Evolutionary conservation across 495 filamentous ascomycete species (phyloP), one percentile per base, ranked within the genome.

Genomic region (Neurospora sp.): DNA sequence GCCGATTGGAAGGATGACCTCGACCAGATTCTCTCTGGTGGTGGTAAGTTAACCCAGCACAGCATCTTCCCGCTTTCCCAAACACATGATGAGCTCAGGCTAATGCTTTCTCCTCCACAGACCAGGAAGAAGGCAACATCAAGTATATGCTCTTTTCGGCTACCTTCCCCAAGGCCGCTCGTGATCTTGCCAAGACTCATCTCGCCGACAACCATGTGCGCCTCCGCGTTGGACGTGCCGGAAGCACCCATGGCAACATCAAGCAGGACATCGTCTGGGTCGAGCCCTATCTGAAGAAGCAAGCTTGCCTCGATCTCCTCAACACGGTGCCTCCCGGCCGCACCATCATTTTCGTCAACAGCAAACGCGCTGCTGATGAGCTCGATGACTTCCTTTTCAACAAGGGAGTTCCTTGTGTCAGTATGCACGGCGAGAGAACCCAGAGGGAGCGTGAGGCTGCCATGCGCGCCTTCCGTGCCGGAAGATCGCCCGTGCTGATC

Each of bases 391-490:
- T 87, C 72, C 81, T 99, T 2, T 98, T 87, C 83, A 93, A 97
- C 77, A 82, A 83, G 69, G 88, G 88, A 0, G 79, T 98, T 2
- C 96, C 96, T 0, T 90, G 86, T 31, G 95, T 93, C 0, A 96
- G 93, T 0, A 96, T 99, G 74, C 96, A 98, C 76, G 79, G 88
- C 10, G 92, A 93, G 71, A 93, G 94, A 70, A 97, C 92, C 40
- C 96, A 99, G 81, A 87, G 86, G 75, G 96, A 98, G 84, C 91
- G 96, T 73, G 96, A 99, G 80, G 95, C 97, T 80, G 90, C 95
- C 3, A 86, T 99, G 90, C 91, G 93, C 76, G 87, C 90, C 5
- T 99, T 98, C 85, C 90, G 91, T 40, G 81, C 80, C 53, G 96
- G 92, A 5, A 84, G 85, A 53, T 84, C 86, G 35, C 94, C 96